A percentile compares a stretch with the other conserved stretches of the same genome.
These are phyloP conservation scores for Nemania diffusa DNA, from an alignment of 2,329 filamentous ascomycete species.

Conservation along the genomic window DNA sequence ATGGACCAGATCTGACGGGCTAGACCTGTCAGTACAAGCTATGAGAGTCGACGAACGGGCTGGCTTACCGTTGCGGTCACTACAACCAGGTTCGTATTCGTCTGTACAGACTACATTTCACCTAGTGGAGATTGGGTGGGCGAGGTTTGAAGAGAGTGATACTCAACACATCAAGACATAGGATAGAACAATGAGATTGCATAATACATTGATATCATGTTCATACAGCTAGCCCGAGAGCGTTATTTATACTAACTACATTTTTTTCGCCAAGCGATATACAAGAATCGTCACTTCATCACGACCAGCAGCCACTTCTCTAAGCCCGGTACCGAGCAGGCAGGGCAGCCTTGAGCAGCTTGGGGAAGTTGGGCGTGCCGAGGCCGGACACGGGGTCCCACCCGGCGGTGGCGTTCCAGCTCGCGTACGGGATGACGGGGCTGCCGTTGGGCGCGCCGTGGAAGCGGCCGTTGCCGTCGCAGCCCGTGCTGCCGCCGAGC, in stretches of 20 bases:
- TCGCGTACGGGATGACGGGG: slow-evolving; percentile 39
- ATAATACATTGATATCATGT: slow-evolving; percentile 9
- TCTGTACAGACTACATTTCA: too few relatives aligned
- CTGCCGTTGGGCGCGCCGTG: slow-evolving; percentile 37
- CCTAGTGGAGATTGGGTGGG: too few relatives aligned
- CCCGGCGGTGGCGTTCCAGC: slow-evolving; percentile 44
- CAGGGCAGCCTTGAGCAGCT: slow-evolving; percentile 36
- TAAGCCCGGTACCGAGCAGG: slow-evolving; percentile 25
- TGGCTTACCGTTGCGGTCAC: too few relatives aligned
- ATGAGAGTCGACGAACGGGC: too few relatives aligned
- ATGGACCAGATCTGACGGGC: too few relatives aligned
- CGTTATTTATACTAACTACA: background rate
- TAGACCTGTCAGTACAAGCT: too few relatives aligned
- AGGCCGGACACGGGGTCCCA: slow-evolving; percentile 51
- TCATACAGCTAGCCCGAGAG: slow-evolving; percentile 10
- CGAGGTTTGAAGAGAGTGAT: background rate
- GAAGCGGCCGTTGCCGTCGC: slow-evolving; percentile 44
- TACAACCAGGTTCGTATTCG: too few relatives aligned
- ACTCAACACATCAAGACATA: background rate
- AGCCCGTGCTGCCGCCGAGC: slow-evolving; percentile 42
- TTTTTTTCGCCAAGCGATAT: background rate
- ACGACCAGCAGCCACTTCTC: background rate
- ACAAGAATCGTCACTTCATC: background rate
- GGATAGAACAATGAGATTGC: background rate
- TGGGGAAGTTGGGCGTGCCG: slow-evolving; percentile 47